Evolutionary conservation across 352 stramenopile genomes (phyloP), one percentile per base, ranked within the genome.

Genomic region (Globisporangium takayamanum): DNA sequence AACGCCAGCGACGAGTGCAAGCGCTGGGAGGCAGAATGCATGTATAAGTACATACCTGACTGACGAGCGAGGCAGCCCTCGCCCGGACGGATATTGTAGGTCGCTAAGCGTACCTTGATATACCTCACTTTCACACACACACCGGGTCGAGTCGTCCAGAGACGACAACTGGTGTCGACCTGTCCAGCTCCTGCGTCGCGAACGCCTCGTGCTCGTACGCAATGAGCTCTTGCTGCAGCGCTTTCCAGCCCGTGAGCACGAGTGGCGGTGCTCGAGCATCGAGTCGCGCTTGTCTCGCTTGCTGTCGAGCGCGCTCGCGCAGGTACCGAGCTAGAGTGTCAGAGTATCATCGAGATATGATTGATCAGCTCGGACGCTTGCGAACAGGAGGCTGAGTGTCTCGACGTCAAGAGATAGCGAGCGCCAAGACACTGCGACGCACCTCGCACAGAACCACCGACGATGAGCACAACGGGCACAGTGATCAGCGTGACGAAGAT

Each of bases 171-270:
- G 51, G 39, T 36, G 50, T 26, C 6, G 39, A 22, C 12, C 36
- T 36, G 33, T 18, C 55, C 10, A 50, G 28, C 4, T 61, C 55
- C 37, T 61, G 55, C 1, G 8, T 18, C 7, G 36, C 55, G 14
- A 55, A 51, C 2, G 5, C 16, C 47, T 55, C 45, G 37, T 61
- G 53, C 37, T 70, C 63, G 48, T 60, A 67, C 50, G 54, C 54
- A 20, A 70, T 70, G 37, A 70, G 63, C 37, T 67, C 51, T 15
- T 70, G 30, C 2, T 52, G 59, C 36, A 70, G 50, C 36, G 63
- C 63, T 45, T 69, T 69, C 62, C 62, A 69, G n/a, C 52, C 62
- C 5, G 53, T 20, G 14, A 69, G 57, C 36, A 39, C 54, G 11
- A 69, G 49, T n/a, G 50, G 42, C 5, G 57, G 50, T 10, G 60